A percentile compares a stretch with the other conserved stretches of the same genome.
These are phyloP conservation scores for Exophiala bonariae DNA, from an alignment of 2,329 filamentous ascomycete genomes.

Conservation along the genomic window DNA sequence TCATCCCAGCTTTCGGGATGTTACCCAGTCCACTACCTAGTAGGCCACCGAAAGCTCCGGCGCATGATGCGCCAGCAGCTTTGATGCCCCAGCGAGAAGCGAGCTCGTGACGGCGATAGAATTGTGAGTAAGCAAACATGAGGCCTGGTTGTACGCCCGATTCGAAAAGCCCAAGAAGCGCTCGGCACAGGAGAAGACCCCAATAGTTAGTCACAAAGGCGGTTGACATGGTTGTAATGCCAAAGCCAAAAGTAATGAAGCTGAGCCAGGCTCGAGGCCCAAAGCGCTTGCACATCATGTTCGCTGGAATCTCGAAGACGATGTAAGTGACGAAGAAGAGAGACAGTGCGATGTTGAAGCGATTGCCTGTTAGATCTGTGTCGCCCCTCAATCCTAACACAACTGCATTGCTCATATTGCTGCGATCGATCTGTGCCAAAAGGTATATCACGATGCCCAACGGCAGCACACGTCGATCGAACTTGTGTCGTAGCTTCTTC, in stretches of 20 bases:
- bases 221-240: constrained; percentile 1
- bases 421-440: constrained; percentile 50
- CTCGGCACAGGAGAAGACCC: constrained; percentile 35
- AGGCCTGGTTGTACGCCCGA: constrained; percentile 42
- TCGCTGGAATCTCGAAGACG: constrained; percentile 66
- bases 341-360: constrained; percentile 48
- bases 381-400: constrained; percentile 62
- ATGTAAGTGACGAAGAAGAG: constrained; percentile 64
- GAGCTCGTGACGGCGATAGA: constrained; percentile 44
- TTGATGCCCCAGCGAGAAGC: constrained; percentile 44
- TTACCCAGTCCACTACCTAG: constrained; percentile 51
- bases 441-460: constrained; percentile 59
- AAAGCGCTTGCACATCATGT: constrained; percentile 67
- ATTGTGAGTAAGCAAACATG: constrained; percentile 44
- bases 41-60: constrained; percentile 51
- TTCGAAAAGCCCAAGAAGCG: constrained; percentile 45
- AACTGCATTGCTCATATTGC: constrained; percentile 77
- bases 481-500: constrained; percentile 47
- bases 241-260: constrained; percentile 3
- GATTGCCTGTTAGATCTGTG: constrained; percentile 46
- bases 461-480: constrained; percentile 50
- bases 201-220: not conserved
- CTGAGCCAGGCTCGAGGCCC: constrained; percentile 54
- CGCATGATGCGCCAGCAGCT: constrained; percentile 36
- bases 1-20: constrained; percentile 49